Conservation (phyloP, 2,329 filamentous ascomycete genomes). For the Verticillium tricorpus region DNA sequence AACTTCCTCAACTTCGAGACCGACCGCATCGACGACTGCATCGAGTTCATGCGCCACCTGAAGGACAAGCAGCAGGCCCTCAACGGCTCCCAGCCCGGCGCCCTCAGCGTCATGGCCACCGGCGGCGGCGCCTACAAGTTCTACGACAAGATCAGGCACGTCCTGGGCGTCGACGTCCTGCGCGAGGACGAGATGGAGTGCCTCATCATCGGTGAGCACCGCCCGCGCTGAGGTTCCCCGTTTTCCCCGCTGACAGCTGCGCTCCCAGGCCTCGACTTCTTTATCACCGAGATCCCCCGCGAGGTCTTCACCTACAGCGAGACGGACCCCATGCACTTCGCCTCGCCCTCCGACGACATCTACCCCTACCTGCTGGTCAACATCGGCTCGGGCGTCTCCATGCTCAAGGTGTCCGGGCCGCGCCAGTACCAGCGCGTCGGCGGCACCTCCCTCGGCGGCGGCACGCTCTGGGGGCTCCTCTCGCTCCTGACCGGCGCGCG, state of each 20-base stretch:
- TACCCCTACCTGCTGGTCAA: slow-evolving; percentile 98
- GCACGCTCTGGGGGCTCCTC: slow-evolving; percentile 94
- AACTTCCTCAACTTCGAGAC: slow-evolving; percentile 98
- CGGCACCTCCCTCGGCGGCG: slow-evolving; percentile 89
- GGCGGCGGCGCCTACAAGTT: slow-evolving; percentile 96
- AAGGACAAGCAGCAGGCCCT: slow-evolving; percentile 75
- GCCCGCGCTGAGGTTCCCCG: slow-evolving; percentile 6
- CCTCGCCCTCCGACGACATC: slow-evolving; percentile 69
- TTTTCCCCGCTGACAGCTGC: slow-evolving; percentile 23
- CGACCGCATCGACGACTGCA: slow-evolving; percentile 86
- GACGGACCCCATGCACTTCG: slow-evolving; percentile 84
- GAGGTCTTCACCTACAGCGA: slow-evolving; percentile 98
- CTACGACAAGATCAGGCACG: slow-evolving; percentile 83
- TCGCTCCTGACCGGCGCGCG: slow-evolving; percentile 88
- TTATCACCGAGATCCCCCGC: slow-evolving; percentile 94
- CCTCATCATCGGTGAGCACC: slow-evolving; percentile 71
- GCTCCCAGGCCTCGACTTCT: slow-evolving; percentile 73
- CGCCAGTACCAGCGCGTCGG: slow-evolving; percentile 85
- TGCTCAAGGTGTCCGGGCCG: slow-evolving; percentile 93
- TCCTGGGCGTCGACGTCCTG: slow-evolving; percentile 80
- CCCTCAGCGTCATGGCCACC: slow-evolving; percentile 90
- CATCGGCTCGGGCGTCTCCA: slow-evolving; percentile 93
- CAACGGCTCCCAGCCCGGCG: slow-evolving; percentile 66
- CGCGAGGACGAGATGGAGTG: slow-evolving; percentile 99
- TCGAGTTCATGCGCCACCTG: slow-evolving; percentile 83